Base-by-base conservation (phyloP, 2,329 filamentous ascomycete genomes). In the Madurella mycetomatis region DNA sequence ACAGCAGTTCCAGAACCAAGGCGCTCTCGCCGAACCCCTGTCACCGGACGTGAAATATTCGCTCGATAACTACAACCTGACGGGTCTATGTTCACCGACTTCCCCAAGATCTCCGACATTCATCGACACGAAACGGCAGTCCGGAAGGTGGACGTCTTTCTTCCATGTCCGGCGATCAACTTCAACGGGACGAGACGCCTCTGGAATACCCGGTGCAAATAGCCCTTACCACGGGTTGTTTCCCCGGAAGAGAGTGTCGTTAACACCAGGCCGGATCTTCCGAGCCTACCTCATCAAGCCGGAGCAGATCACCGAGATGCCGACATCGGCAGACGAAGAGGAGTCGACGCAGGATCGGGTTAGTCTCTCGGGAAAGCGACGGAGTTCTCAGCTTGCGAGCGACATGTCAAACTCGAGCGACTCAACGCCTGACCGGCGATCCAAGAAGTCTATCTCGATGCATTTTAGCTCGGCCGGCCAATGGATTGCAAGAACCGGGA, bases 401-500 rank as follows among this genome's bases (percentile, higher is more conserved):
- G 51, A 60, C 25, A 49, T 42, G 4, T 46, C 60, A 18, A 39
- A 53, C 17, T 59, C 60, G 16, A 37, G 55, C 32, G 60, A 61
- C 13, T 56, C 57, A 9, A 52, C 55, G 9, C 47, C 52, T 4
- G 62, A 63, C 8, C 77, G 74, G 61, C 72, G 68, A 48, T 70
- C 78, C 12, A 75, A 73, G 51, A 76, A 79, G 55, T 84, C 83
- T 15, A 70, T 81, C 25, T 85, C 83, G 15, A 78, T 82, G 74
- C 80, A 83, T 51, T 81, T 86, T 56, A 74, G 74, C 56, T 80
- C 82, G 1, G 75, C 82, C 15, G 73, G 71, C 47, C 78, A 71
- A 47, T 84, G 82, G 81, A 78, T 83, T 58, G 70, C 79, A 34
- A 79, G 72, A 65, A 73, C 76, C 9, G 77, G 80, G 51, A 85